Percentiles rank a stretch among this genome's conserved stretches.
Conservation (phyloP, 768 basidiomycete species). For the Leccinum subgranulosum region DNA sequence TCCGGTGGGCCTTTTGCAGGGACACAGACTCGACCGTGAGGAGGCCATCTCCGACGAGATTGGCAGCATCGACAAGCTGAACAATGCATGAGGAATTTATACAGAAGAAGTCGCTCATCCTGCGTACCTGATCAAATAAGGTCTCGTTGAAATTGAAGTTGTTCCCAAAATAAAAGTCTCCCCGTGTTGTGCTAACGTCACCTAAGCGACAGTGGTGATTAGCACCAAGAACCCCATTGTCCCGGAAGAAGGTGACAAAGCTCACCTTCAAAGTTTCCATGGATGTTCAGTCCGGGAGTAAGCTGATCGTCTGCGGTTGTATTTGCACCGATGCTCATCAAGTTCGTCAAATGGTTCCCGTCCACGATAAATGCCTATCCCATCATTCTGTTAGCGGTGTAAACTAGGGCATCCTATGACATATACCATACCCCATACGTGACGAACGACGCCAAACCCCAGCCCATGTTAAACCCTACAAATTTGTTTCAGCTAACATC, state of each 20-base stretch:
- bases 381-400: background rate
- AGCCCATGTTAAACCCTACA: conserved; percentile 26
- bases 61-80: conserved; percentile 16
- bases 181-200: conserved; percentile 24
- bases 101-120: background rate
- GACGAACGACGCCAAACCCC: conserved; percentile 16
- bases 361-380: conserved; percentile 24
- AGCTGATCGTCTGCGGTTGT: conserved; percentile 9
- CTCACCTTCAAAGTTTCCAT: conserved; percentile 25
- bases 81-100: background rate
- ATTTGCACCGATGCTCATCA: conserved; percentile 27
- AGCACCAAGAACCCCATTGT: background rate
- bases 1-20: conserved; percentile 20
- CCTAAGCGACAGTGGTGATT: conserved; percentile 7
- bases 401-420: background rate
- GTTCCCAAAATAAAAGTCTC: conserved; percentile 25
- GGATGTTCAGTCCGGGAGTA: conserved; percentile 20
- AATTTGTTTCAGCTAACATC: background rate
- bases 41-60: conserved; percentile 14
- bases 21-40: conserved; percentile 22
- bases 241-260: background rate
- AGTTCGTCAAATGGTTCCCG: conserved; percentile 26
- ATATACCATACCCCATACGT: conserved; percentile 21
- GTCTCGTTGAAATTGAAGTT: conserved; percentile 28
- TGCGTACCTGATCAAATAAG: conserved; percentile 18